Evolutionary conservation across 495 filamentous ascomycete species (phyloP).

Genomic region (Cenococcum geophilum): DNA sequence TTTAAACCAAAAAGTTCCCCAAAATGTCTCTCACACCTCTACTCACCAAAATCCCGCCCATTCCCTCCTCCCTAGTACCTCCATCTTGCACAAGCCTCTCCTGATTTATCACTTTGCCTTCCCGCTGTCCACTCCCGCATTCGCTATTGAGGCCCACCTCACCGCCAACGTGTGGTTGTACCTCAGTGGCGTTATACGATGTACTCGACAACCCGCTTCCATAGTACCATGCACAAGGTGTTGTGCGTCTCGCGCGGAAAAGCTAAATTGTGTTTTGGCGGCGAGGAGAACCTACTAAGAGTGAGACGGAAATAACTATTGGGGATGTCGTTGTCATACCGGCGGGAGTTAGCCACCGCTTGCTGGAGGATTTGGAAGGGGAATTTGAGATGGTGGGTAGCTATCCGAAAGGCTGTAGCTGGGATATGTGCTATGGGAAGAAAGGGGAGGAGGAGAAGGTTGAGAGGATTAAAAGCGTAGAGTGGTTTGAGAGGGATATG

Average conservation of each 20-base stretch:
- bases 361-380: slow-evolving; percentile 57
- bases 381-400: slow-evolving; percentile 61
- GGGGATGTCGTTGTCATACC: slow-evolving; percentile 64
- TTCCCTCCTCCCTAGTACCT: slow-evolving; percentile 57
- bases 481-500: slow-evolving; percentile 44
- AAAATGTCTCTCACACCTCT: slow-evolving; percentile 42
- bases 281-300: slow-evolving; percentile 53
- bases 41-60: slow-evolving; percentile 55
- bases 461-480: slow-evolving; percentile 42
- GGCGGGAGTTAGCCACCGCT: slow-evolving; percentile 58
- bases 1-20: background rate
- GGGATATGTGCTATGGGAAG: slow-evolving; percentile 67
- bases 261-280: slow-evolving; percentile 61
- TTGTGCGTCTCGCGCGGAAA: slow-evolving; percentile 53
- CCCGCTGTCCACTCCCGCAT: slow-evolving; percentile 34
- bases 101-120: slow-evolving; percentile 53
- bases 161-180: slow-evolving; percentile 46
- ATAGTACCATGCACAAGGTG: slow-evolving; percentile 61
- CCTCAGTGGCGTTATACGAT: slow-evolving; percentile 66
- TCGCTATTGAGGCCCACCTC: slow-evolving; percentile 51
- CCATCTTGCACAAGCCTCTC: slow-evolving; percentile 56
- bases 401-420: slow-evolving; percentile 53
- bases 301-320: slow-evolving; percentile 51
- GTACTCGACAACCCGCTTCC: slow-evolving; percentile 60
- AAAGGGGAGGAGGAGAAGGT: slow-evolving; percentile 49